These are phyloP conservation scores for Hypoxylon trugodes DNA, from an alignment of 495 filamentous ascomycete genomes.

Conservation along the genomic window DNA sequence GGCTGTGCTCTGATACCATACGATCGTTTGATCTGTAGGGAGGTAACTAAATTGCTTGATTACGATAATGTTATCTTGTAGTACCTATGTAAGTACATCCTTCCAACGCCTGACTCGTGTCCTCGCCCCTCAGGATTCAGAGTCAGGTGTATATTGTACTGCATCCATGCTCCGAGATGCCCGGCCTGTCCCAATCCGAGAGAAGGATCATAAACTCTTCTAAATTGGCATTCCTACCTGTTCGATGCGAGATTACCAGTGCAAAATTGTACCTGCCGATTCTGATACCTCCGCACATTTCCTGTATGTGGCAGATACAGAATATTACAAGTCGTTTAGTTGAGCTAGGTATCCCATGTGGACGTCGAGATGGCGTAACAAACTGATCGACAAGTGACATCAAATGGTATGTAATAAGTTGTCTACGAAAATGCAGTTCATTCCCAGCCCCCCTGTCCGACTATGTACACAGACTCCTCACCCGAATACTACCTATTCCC, in stretches of 20 bases:
- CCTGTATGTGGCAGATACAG: slow-evolving; percentile 2
- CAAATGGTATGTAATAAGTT: slow-evolving; percentile 25
- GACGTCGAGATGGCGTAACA: slow-evolving; percentile 12
- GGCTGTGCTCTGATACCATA: background rate
- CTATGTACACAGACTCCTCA: slow-evolving; percentile 33
- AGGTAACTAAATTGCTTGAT: slow-evolving; percentile 6
- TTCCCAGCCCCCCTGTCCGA: slow-evolving; percentile 12
- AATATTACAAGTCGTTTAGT: slow-evolving; percentile 17
- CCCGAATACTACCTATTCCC: slow-evolving; percentile 40
- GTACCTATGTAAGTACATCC: background rate
- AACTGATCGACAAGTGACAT: slow-evolving; percentile 32
- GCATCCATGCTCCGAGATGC: slow-evolving; percentile 7
- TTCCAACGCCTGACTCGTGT: background rate
- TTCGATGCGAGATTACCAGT: slow-evolving; percentile 12
- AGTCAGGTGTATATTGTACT: background rate
- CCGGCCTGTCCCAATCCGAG: background rate
- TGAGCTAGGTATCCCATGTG: slow-evolving; percentile 16
- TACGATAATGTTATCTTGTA: background rate
- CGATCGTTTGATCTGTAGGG: background rate
- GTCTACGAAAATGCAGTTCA: slow-evolving; percentile 24
- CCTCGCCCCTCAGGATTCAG: background rate
- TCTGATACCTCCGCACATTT: background rate
- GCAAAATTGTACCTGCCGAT: background rate
- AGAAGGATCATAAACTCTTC: slow-evolving; percentile 9
- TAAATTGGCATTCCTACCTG: slow-evolving; percentile 1